Base-by-base conservation (phyloP, 352 stramenopile genomes). In the Pythium sukuiense region DNA sequence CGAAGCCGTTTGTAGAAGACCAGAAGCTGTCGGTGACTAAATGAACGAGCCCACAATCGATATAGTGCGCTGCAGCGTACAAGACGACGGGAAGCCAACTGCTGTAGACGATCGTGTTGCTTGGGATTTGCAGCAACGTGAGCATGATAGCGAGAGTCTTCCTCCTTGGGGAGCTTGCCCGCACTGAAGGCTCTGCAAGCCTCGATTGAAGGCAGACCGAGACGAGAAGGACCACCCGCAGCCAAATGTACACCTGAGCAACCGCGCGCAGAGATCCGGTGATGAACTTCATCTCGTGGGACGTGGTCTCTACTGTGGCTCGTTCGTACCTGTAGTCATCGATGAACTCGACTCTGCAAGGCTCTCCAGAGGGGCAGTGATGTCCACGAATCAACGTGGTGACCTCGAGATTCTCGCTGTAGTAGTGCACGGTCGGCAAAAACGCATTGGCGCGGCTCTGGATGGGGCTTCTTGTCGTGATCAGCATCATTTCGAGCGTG, bases 281-380 rank as follows among this genome's bases (percentile, higher is more conserved):
- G 29, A 82, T 52, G 2, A 16, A 13, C 24, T 78, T 81, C 67
- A 68, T 78, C 18, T 84, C 73, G 5, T 65, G 59, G 2, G 72
- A 59, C 30, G 80, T 79, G 6, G 70, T 80, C 57, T 73, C 67
- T 0, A 85, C 4, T 1, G 66, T 55, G 12, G 71, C 65, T 1
- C 79, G 69, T 32, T 87, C 77, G 32, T 87, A 89, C 13, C 79
- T 70, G 30, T 79, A 82, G 54, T 88, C 79, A 45, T 88, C 79
- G 8, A 88, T 14, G 27, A 88, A 81, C 3, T 85, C 54, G 0
- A 76, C 82, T 7, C 32, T 39, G 41, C 77, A 76, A 20, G 16
- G 13, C 39, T 24, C 6, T 24, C 13, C 32, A 27, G 6, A 4
- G 9, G 41, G 20, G 72, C 29, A 55, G 35, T 30, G 27, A 5